Conservation (phyloP, 164 flowering plant genomes). For the Nymphaea thermarum region DNA sequence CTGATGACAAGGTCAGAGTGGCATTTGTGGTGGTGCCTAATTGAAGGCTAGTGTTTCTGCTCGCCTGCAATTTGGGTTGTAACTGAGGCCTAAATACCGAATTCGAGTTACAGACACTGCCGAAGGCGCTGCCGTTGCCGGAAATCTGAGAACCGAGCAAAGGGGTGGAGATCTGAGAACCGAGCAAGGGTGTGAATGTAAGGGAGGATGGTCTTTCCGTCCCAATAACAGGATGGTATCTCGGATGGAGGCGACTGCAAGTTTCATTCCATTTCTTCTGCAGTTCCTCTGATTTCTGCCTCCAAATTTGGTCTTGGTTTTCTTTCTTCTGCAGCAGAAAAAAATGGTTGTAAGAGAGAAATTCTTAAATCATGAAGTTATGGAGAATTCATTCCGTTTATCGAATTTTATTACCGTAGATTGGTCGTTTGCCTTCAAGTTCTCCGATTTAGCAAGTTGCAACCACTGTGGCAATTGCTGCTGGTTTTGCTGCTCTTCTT, state of each 20-base stretch:
- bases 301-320: slow-evolving; percentile 29
- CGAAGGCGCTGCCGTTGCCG: not conserved
- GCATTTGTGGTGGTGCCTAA: slow-evolving; percentile 16
- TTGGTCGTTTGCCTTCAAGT: slow-evolving; percentile 20
- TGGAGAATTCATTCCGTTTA: not conserved
- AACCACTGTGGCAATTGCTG: slow-evolving; percentile 74
- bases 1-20: slow-evolving; percentile 15
- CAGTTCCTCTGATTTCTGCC: slow-evolving; percentile 53
- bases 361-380: not conserved
- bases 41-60: not conserved
- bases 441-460: slow-evolving; percentile 47
- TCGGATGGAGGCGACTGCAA: slow-evolving; percentile 59
- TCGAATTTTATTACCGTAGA: slow-evolving; percentile 24
- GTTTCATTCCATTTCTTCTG: slow-evolving; percentile 75
- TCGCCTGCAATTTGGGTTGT: slow-evolving; percentile 36
- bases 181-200: not conserved
- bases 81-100: slow-evolving; percentile 24
- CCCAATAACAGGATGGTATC: slow-evolving; percentile 29
- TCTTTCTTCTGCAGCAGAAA: slow-evolving; percentile 31
- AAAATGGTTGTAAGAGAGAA: not conserved
- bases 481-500: slow-evolving; percentile 21
- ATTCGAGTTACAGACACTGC: slow-evolving; percentile 24
- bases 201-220: slow-evolving; percentile 16
- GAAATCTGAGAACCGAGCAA: not conserved
- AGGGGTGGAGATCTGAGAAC: not conserved